Evolutionary conservation across 768 basidiomycete species (phyloP), one percentile per base, ranked within the genome.

Genomic region (Kwoniella heveanensis): DNA sequence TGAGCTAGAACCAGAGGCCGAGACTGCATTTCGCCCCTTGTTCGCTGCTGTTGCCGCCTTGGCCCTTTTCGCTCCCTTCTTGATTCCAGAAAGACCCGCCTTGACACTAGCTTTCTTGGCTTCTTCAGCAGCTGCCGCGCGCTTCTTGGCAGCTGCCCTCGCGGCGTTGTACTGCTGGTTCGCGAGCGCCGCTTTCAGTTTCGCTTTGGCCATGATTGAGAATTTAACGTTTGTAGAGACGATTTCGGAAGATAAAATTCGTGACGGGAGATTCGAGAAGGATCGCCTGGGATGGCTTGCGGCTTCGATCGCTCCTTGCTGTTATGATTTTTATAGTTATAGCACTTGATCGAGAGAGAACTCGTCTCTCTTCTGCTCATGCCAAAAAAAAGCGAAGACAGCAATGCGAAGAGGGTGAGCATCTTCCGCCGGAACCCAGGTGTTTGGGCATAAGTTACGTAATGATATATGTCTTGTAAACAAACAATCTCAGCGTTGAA

Each of bases 101-200:
- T 64, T 64, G 2, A 70, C 54, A 30, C 58, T 61, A 24, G 56
- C 48, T 22, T 64, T 54, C 49, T 70, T 70, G 1, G 55, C 52
- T 29, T 67, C 57, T 50, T 60, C 62, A 24, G 37, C 39, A 9
- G 56, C 55, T 8, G 22, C 36, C 29, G 54, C 46, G 10, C 54
- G 50, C 37, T 67, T 67, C 54, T 67, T 67, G 8, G 62, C 57
- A 19, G 62, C 65, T 25, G 60, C 56, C 15, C 54, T 44, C 0
- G 56, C 48, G 1, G 69, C 69, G 8, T 24, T 46, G 46, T 47
- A 36, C 36, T 70, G 69, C 27, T 67, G 69, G 3, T 46, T 25
- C 7, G 58, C 56, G 15, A 70, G 54, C 2, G 65, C 65, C 10
- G 53, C 54, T 60, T 67, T 70, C 13, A 70, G 60, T 27, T 59